These are phyloP conservation scores for Leccinum pachyderme DNA, from an alignment of 1,284 basidiomycete species.

Conservation along the genomic window DNA sequence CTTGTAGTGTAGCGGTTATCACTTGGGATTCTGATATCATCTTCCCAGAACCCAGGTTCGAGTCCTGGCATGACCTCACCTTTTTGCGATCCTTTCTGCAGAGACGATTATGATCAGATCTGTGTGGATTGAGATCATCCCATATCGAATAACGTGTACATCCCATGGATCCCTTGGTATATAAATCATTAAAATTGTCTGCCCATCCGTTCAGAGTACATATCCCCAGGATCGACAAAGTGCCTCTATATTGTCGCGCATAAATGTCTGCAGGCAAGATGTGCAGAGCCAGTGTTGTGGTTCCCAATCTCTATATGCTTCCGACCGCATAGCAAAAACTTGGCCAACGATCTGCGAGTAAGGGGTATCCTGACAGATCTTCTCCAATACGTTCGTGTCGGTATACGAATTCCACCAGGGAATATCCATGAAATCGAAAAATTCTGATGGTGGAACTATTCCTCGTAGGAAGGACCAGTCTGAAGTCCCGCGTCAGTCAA, in stretches of 20 bases:
- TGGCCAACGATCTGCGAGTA: conserved; percentile 13
- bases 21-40: conserved; percentile 53
- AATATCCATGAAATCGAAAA: conserved; percentile 13
- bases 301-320: conserved; percentile 9
- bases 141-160: not conserved
- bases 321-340: conserved; percentile 2
- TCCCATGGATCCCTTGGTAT: not conserved
- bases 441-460: conserved; percentile 9
- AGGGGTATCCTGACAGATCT: conserved; percentile 9
- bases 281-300: conserved; percentile 16
- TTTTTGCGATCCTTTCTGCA: not conserved
- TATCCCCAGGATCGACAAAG: conserved; percentile 2
- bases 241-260: conserved; percentile 15
- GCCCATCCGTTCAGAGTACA: not conserved
- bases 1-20: conserved; percentile 46
- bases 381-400: conserved; percentile 2
- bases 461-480: conserved; percentile 22
- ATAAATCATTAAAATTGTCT: not conserved
- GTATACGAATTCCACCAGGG: conserved; percentile 17
- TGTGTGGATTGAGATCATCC: not conserved
- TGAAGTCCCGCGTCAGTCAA: not conserved
- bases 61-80: conserved; percentile 15
- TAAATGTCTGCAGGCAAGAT: conserved; percentile 8
- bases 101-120: not conserved
- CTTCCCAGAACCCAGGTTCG: conserved; percentile 22